These are phyloP conservation scores for Tylopilus balloui DNA, from an alignment of 768 basidiomycete genomes.

Conservation along the genomic window DNA sequence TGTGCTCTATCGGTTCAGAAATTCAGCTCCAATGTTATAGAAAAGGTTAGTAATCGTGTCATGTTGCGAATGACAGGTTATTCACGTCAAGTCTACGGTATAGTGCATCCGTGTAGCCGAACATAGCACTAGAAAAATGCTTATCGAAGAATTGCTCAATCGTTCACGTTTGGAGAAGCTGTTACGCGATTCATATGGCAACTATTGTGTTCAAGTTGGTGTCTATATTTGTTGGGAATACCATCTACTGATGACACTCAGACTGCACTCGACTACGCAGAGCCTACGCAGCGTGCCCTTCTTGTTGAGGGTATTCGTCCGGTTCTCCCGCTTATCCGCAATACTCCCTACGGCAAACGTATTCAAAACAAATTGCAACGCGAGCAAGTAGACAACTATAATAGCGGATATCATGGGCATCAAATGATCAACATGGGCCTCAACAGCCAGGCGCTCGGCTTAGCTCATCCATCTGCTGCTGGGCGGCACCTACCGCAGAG, in stretches of 20 bases:
- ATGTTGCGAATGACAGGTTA: neutral
- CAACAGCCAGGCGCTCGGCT: constrained; percentile 51
- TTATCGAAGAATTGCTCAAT: constrained; percentile 94
- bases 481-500: constrained; percentile 56
- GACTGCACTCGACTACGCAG: constrained; percentile 97
- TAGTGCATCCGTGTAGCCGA: constrained; percentile 92
- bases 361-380: constrained; percentile 98
- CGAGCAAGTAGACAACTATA: constrained; percentile 74
- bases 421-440: constrained; percentile 56
- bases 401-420: constrained; percentile 53
- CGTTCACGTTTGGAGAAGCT: constrained; percentile 93
- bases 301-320: constrained; percentile 97
- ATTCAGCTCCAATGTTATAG: constrained; percentile 98
- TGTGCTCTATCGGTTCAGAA: constrained; percentile 98
- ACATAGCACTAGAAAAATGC: constrained; percentile 86
- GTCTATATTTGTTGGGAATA: constrained; percentile 1
- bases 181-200: constrained; percentile 92
- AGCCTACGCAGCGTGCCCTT: constrained; percentile 85
- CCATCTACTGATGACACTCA: constrained; percentile 33
- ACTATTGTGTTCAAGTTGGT: constrained; percentile 87
- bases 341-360: constrained; percentile 98
- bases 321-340: constrained; percentile 96
- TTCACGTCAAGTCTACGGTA: neutral
- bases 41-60: constrained; percentile 58
- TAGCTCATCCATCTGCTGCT: constrained; percentile 37